Conservation (phyloP, 768 basidiomycete genomes). For the Tylopilus vinaceipallidus region DNA sequence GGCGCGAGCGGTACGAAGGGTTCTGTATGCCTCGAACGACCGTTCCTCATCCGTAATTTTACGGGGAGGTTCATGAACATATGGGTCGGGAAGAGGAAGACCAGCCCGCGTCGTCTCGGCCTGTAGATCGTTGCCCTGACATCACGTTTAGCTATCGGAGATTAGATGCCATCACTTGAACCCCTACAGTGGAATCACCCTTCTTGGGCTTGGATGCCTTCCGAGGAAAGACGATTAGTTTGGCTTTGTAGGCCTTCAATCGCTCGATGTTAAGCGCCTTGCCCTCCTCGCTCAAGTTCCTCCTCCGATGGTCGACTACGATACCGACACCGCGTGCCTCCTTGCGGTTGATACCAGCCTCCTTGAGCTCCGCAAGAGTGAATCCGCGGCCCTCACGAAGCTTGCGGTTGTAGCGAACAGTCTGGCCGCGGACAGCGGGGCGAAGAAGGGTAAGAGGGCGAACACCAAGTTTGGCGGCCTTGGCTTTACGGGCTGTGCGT, state of each 20-base stretch:
- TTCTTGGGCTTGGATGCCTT: conserved; percentile 94
- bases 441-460: conserved; percentile 90
- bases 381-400: conserved; percentile 96
- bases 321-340: conserved; percentile 92
- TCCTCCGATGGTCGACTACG: conserved; percentile 94
- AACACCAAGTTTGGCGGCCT: conserved; percentile 88
- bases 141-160: conserved; percentile 5
- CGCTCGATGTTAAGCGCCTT: conserved; percentile 94
- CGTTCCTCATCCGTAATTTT: conserved; percentile 91
- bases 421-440: conserved; percentile 95
- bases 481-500: conserved; percentile 86
- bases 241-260: conserved; percentile 88
- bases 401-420: conserved; percentile 97
- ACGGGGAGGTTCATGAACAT: conserved; percentile 80
- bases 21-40: conserved; percentile 82
- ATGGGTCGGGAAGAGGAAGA: conserved; percentile 65
- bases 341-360: conserved; percentile 91
- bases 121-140: conserved; percentile 78
- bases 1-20: conserved; percentile 84
- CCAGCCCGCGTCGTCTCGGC: conserved; percentile 69
- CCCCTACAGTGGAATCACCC: conserved; percentile 85
- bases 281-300: conserved; percentile 95
- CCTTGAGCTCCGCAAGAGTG: conserved; percentile 91
- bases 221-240: conserved; percentile 95
- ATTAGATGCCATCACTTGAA: neutral